Conservation (phyloP, 495 filamentous ascomycete genomes). For the Sporormia fimetaria region DNA sequence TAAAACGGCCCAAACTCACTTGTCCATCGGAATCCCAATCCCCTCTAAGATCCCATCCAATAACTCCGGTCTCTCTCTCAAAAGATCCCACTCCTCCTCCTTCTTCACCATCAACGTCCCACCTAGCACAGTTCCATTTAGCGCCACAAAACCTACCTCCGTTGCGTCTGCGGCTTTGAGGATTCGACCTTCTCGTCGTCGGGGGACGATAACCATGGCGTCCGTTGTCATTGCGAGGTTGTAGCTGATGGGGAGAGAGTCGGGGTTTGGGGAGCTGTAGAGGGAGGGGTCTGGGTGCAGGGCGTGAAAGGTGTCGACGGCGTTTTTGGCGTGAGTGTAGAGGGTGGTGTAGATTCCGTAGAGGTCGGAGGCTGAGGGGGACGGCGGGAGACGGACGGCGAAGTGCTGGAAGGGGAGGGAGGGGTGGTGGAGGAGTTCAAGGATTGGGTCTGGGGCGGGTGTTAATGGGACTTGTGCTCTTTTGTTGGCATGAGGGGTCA, state of each 20-base stretch:
- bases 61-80: constrained; percentile 41
- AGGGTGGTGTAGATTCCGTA: constrained; percentile 41
- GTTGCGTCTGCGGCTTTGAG: constrained; percentile 33
- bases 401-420: constrained; percentile 45
- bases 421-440: constrained; percentile 26
- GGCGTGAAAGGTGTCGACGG: constrained; percentile 27
- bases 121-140: constrained; percentile 74
- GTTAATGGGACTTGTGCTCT: no score
- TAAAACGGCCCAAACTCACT: no score
- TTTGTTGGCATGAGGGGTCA: no score
- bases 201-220: constrained; percentile 58
- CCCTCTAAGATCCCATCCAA: constrained; percentile 45
- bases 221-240: constrained; percentile 65
- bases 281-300: constrained; percentile 11
- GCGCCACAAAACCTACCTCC: constrained; percentile 46
- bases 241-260: constrained; percentile 55
- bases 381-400: constrained; percentile 34
- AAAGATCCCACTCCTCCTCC: constrained; percentile 55
- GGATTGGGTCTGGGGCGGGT: neutral
- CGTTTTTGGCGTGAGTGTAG: constrained; percentile 42
- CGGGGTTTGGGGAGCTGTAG: constrained; percentile 27
- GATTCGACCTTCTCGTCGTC: constrained; percentile 37
- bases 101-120: constrained; percentile 72
- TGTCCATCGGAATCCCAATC: constrained; percentile 47
- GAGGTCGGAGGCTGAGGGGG: constrained; percentile 35